Percentiles rank a stretch among this genome's conserved stretches.
Conservation (phyloP, 1,139 yeast genomes). For the Pichia sp. region DNA sequence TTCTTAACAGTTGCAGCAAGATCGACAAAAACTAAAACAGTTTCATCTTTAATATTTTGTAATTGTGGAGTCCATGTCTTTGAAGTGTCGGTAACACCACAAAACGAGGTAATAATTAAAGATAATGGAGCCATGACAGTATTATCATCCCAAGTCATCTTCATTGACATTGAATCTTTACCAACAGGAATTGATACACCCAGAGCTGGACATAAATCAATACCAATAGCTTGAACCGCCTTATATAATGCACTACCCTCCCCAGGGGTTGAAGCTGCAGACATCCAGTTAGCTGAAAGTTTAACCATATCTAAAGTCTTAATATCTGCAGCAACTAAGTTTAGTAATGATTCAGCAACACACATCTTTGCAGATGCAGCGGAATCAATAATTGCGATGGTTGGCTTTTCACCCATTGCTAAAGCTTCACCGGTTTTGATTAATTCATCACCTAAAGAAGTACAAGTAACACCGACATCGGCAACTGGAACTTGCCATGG, state of each 20-base stretch:
- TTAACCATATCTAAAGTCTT: slow-evolving; percentile 69
- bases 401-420: slow-evolving; percentile 97
- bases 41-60: slow-evolving; percentile 37
- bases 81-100: slow-evolving; percentile 76
- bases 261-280: slow-evolving; percentile 92
- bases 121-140: slow-evolving; percentile 95
- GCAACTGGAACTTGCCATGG: slow-evolving; percentile 99
- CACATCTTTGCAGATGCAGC: slow-evolving; percentile 95
- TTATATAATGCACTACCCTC: slow-evolving; percentile 94
- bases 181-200: slow-evolving; percentile 96
- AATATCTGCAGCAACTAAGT: slow-evolving; percentile 85
- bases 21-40: slow-evolving; percentile 74
- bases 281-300: slow-evolving; percentile 98
- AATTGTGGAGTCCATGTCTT: slow-evolving; percentile 95
- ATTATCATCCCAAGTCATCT: slow-evolving; percentile 93
- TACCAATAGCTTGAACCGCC: slow-evolving; percentile 94
- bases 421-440: slow-evolving; percentile 87
- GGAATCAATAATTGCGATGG: slow-evolving; percentile 84
- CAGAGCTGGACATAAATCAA: slow-evolving; percentile 88
- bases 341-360: slow-evolving; percentile 90
- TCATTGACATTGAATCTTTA: slow-evolving; percentile 99
- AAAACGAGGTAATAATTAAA: slow-evolving; percentile 87
- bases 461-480: slow-evolving; percentile 95
- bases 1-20: slow-evolving; percentile 54
- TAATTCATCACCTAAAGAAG: slow-evolving; percentile 73